Evolutionary conservation across 805 yeast species (phyloP).

Genomic region (Danielia oregonensis): DNA sequence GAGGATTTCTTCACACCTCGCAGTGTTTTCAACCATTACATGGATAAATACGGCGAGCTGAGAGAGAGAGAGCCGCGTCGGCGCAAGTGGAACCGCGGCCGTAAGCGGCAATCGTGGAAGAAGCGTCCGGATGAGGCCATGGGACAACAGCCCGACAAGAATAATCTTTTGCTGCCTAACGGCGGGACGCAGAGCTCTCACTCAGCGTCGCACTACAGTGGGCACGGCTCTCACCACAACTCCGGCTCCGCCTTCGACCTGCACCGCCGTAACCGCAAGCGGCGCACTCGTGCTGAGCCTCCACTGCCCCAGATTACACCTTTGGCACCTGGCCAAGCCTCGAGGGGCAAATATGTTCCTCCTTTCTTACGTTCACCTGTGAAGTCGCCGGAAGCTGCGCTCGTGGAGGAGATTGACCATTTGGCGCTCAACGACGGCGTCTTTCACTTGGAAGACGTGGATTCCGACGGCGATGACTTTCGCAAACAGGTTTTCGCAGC

Average conservation of each 20-base stretch:
- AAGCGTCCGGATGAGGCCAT: slow-evolving; percentile 5
- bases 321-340: background rate
- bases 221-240: background rate
- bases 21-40: slow-evolving; percentile 63
- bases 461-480: slow-evolving; percentile 11
- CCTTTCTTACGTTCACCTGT: slow-evolving; percentile 40
- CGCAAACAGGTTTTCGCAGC: background rate
- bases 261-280: background rate
- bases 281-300: background rate
- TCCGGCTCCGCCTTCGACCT: background rate
- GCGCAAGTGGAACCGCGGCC: slow-evolving; percentile 16
- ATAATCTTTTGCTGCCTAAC: too few species aligned
- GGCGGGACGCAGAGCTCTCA: slow-evolving; percentile 1
- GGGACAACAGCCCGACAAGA: background rate
- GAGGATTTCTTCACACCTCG: slow-evolving; percentile 79
- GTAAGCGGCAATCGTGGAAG: slow-evolving; percentile 29
- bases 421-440: slow-evolving; percentile 34
- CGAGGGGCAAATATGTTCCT: slow-evolving; percentile 36
- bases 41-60: slow-evolving; percentile 58
- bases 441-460: slow-evolving; percentile 42
- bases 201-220: background rate
- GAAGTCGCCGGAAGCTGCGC: slow-evolving; percentile 32
- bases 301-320: background rate
- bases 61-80: slow-evolving; percentile 20
- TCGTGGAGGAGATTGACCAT: slow-evolving; percentile 35